Base-by-base conservation (phyloP, 371 early-diverging fungal genomes). In the Mortierella sp. region DNA sequence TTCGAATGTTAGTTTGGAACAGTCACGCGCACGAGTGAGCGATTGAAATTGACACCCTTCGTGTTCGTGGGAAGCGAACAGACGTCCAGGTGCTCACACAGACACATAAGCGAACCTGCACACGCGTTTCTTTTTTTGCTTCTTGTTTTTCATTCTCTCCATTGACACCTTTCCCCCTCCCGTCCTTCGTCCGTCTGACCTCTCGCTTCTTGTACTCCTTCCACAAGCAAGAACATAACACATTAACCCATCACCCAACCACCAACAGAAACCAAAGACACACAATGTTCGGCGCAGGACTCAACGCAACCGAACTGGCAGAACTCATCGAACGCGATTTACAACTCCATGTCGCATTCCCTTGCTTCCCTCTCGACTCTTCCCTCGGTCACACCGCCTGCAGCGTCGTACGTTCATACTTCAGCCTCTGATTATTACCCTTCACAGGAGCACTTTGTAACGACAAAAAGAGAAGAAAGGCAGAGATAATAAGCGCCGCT, bases 291-390 rank as follows among this genome's bases (percentile, higher is more conserved):
- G 86, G 86, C 43, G 60, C 79, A 38, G 82, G 80, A 46, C 78
- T 86, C 48, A 60, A 81, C 56, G 86, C 73, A 16, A 58, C 85
- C 43, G 80, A 89, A 24, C 76, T 89, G n/a, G 75, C 79, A 12
- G 71, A 72, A 38, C 85, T 88, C 65, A 91, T 93, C 77, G 87
- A 89, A 29, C 81, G 88, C 74, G 93, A 93, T 78, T 87, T 93
- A 41, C 87, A 89, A 51, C 90, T 93, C 48, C 90, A 93, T 72
- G 89, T 93, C 35, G 93, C 93, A 8, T 93, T 93, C 87, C 92
- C 93, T 12, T 91, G 90, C 75, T 91, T 92, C 60, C 89, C 93
- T 1, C 88, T 89, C 35, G 92, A 90, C 46, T 88, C 90, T 46
- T 77, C 88, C 44, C 79, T 88, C 21, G 91, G 93, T 8, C 89